Evolutionary conservation across 2,329 filamentous ascomycete genomes (phyloP).

Genomic region (Calonectria pseudoturangicola): DNA sequence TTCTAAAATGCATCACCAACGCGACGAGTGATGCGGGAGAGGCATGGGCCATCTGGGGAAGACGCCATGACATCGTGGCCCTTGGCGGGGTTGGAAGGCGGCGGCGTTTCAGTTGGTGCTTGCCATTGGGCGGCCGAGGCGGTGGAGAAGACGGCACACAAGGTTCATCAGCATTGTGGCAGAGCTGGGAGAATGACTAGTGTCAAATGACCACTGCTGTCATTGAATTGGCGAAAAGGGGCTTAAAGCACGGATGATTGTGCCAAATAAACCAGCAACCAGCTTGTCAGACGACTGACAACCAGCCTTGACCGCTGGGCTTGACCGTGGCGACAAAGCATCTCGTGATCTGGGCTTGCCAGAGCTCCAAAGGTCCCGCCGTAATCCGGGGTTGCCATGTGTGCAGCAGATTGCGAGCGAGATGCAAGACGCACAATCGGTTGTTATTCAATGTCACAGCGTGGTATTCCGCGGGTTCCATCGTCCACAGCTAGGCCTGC

Average conservation of each 20-base stretch:
- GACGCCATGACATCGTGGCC: constrained; percentile 35
- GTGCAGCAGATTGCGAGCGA: constrained; percentile 26
- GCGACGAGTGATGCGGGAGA: constrained; percentile 27
- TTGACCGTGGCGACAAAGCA: constrained; percentile 1
- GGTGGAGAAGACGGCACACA: constrained; percentile 34
- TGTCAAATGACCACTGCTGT: constrained; percentile 36
- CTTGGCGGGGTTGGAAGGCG: constrained; percentile 31
- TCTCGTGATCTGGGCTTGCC: constrained; percentile 27
- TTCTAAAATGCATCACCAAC: constrained; percentile 17
- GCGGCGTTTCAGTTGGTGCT: constrained; percentile 17
- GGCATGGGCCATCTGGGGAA: constrained; percentile 31
- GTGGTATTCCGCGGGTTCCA: constrained; percentile 13
- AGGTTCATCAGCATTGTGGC: constrained; percentile 25
- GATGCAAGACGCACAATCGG: constrained; percentile 23
- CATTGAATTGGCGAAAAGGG: constrained; percentile 22
- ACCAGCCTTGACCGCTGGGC: not conserved
- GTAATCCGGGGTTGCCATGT: constrained; percentile 15
- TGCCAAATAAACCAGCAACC: not conserved
- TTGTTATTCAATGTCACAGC: constrained; percentile 15
- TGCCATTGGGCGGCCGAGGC: constrained; percentile 25
- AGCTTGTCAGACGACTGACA: constrained; percentile 20
- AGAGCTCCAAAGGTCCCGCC: not conserved
- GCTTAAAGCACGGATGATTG: constrained; percentile 15
- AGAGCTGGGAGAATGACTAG: constrained; percentile 31
- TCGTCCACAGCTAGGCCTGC: constrained; percentile 11